Percentiles rank a stretch among this genome's conserved stretches.
These are phyloP conservation scores for Sclerotiophoma versabilis DNA, from an alignment of 2,329 filamentous ascomycete genomes.

Conservation along the genomic window DNA sequence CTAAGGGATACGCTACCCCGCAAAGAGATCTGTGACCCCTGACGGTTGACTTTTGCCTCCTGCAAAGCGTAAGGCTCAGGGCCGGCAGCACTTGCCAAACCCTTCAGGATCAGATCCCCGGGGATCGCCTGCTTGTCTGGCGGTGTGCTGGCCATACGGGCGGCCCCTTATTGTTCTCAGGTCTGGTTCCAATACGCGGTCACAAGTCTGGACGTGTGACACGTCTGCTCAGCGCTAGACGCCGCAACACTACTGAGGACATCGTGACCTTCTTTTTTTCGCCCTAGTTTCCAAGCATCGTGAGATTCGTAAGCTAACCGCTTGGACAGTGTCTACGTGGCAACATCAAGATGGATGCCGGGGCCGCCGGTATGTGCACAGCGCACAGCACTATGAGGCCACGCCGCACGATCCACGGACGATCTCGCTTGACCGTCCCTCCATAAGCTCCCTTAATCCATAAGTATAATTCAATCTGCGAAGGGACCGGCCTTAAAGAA, in stretches of 20 bases:
- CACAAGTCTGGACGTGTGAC: constrained; percentile 38
- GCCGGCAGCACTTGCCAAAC: constrained; percentile 21
- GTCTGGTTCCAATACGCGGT: constrained; percentile 23
- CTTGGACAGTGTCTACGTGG: constrained; percentile 12
- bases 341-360: neutral
- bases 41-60: constrained; percentile 11
- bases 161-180: constrained; percentile 17
- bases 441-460: neutral
- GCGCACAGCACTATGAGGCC: neutral
- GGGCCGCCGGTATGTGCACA: neutral
- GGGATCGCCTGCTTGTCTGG: constrained; percentile 25
- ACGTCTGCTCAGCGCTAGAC: constrained; percentile 31
- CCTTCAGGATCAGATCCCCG: constrained; percentile 17
- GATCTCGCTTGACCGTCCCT: neutral
- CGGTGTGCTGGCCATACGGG: constrained; percentile 27
- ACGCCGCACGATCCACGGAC: neutral
- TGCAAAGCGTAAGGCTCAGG: constrained; percentile 20
- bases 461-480: too few species aligned
- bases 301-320: constrained; percentile 20
- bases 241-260: constrained; percentile 38
- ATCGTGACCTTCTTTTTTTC: constrained; percentile 44
- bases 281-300: constrained; percentile 22
- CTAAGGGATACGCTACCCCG: constrained; percentile 46
- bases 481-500: too few species aligned
- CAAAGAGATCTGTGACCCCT: constrained; percentile 40